Evolutionary conservation across 2,329 filamentous ascomycete species (phyloP), one percentile per base, ranked within the genome.

Genomic region (Fusarium falciforme): DNA sequence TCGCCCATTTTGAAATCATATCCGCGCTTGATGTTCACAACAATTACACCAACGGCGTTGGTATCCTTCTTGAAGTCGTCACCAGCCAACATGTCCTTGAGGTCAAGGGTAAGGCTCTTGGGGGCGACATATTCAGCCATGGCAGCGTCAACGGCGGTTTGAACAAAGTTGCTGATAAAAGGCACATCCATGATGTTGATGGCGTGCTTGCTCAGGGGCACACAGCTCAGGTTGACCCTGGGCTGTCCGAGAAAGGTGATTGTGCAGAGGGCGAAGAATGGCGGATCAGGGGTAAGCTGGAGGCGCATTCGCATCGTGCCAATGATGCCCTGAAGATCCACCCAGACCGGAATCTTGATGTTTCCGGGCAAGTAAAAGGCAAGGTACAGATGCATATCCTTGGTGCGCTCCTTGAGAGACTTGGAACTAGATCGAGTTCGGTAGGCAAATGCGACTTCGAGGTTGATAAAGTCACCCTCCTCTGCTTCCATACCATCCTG

Each of bases 41-140:
- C 86, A 1, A 95, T 79, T 2, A 94, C 87, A 20, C 93, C 93
- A 35, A 89, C 86, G 3, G 90, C 87, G 33, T 83, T 82, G 0
- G 92, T 93, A 71, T 94, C 92, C 79, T 94, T 94, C 81, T 94
- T 94, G 84, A 93, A 94, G 76, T 94, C 93, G 67, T 94, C 92
- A 5, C 93, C 93, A 9, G 93, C 88, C 14, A 95, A 87, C 91
- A 94, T 94, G 68, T 93, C 92, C 79, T 94, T 93, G 36, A 95
- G 83, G 78, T 94, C 91, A 7, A 94, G 84, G 0, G 93, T 94
- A 61, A 94, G 82, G 64, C 91, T 93, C 83, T 93, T 94, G 0
- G 93, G 93, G 0, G 93, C 93, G 1, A 94, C 93, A 72, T 94
- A 94, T 78, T 94, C 90, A 0, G 92, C 91, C 78, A 94, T 86